Evolutionary conservation across 2,329 filamentous ascomycete genomes (phyloP).

Genomic region (Clarireedia paspali): DNA sequence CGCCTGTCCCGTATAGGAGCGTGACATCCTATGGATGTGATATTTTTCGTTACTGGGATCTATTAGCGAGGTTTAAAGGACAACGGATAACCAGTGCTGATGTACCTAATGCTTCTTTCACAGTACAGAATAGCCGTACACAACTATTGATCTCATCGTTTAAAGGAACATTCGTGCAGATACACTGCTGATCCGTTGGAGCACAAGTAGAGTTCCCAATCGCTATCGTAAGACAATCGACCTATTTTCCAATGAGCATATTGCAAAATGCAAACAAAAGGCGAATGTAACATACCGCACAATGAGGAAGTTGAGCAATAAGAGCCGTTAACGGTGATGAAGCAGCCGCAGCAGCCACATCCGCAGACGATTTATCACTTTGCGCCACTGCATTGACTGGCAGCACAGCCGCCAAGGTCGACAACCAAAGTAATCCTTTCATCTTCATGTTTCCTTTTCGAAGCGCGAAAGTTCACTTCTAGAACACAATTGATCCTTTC

Average conservation of each 20-base stretch:
- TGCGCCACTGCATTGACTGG: not conserved
- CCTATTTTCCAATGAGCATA: not conserved
- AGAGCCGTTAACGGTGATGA: not conserved
- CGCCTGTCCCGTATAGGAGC: not conserved
- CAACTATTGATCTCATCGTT: not conserved
- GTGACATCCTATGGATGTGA: not conserved
- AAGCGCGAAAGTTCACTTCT: no score
- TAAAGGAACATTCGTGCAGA: constrained; percentile 1
- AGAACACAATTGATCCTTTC: no score
- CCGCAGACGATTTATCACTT: no score
- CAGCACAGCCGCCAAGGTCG: not conserved
- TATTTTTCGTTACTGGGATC: constrained; percentile 1
- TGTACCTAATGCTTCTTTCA: constrained; percentile 1
- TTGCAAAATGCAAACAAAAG: not conserved
- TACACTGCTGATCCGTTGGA: constrained; percentile 3
- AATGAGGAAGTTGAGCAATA: not conserved
- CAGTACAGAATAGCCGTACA: not conserved
- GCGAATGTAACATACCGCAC: not conserved
- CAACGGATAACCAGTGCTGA: not conserved
- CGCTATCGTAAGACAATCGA: not conserved
- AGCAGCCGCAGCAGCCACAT: no score
- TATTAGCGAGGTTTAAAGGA: not conserved
- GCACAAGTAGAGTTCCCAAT: not conserved
- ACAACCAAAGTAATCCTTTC: not conserved
- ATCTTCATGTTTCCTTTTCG: not conserved